Evolutionary conservation across 208 protist species (phyloP).

Genomic region (Plasmodiophora brassicae): DNA sequence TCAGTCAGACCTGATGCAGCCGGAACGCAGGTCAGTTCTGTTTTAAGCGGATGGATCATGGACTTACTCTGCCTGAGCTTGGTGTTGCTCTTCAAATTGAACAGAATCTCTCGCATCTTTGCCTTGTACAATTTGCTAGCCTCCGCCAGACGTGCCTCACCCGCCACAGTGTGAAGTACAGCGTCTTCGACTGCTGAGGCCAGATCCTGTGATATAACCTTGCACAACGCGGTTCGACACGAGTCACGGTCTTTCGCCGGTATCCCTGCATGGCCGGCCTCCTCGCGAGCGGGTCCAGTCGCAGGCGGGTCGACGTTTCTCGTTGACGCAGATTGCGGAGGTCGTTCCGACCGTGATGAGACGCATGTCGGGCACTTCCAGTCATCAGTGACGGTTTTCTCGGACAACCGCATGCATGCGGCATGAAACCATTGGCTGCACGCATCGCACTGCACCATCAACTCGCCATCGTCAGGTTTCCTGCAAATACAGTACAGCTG

Average conservation of each 20-base stretch:
- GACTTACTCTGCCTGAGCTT: neutral
- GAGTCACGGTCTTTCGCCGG: neutral
- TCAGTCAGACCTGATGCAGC: neutral
- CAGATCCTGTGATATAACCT: neutral
- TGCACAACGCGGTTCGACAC: neutral
- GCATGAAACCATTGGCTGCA: too few relatives aligned
- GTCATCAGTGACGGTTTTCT: too few relatives aligned
- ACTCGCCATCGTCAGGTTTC: too few relatives aligned
- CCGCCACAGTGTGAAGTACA: neutral
- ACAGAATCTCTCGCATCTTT: constrained; percentile 23
- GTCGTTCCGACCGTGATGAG: too few relatives aligned
- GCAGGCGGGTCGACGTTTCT: too few relatives aligned
- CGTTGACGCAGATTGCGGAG: too few relatives aligned
- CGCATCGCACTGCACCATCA: too few relatives aligned
- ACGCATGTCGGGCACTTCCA: too few relatives aligned
- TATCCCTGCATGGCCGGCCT: too few relatives aligned
- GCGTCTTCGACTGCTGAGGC: neutral
- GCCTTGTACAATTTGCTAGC: neutral
- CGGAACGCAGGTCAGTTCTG: neutral
- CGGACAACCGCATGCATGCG: too few relatives aligned
- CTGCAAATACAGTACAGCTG: too few relatives aligned
- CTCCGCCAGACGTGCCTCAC: neutral
- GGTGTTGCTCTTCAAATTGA: constrained; percentile 4
- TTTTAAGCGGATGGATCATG: neutral
- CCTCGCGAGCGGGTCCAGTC: too few relatives aligned